These are phyloP conservation scores for Fusarium vanettenii DNA, from an alignment of 2,329 filamentous ascomycete species.

Conservation along the genomic window DNA sequence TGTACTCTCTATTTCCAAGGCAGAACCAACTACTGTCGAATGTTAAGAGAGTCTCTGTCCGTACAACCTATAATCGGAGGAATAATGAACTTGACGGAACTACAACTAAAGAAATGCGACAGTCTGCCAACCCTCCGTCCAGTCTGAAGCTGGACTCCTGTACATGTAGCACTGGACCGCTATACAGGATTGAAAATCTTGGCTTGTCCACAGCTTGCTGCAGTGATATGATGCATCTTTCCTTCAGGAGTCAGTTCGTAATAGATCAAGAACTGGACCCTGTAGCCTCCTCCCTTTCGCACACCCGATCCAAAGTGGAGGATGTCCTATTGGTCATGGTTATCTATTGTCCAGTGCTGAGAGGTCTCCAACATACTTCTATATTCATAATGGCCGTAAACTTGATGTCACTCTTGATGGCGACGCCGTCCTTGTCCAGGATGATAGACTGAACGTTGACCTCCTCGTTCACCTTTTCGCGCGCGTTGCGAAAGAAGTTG, in stretches of 20 bases:
- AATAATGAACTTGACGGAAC: no score
- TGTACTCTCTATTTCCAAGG: no score
- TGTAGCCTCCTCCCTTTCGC: neutral
- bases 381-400: neutral
- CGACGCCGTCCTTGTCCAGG: neutral
- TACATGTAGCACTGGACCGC: neutral
- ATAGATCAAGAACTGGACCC: neutral
- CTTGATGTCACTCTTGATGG: neutral
- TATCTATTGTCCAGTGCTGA: neutral
- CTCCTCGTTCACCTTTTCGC: neutral
- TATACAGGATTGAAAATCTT: neutral
- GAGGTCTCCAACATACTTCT: neutral
- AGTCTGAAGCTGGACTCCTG: neutral
- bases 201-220: neutral
- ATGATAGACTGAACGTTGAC: neutral
- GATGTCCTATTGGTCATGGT: neutral
- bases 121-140: neutral
- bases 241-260: neutral
- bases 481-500: neutral
- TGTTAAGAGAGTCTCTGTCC: no score
- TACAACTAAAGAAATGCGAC: no score
- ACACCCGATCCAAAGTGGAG: neutral
- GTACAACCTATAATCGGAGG: no score
- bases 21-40: no score
- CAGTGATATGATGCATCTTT: neutral